Evolutionary conservation across 805 yeast species (phyloP).

Genomic region (Yarrowia bubula): DNA sequence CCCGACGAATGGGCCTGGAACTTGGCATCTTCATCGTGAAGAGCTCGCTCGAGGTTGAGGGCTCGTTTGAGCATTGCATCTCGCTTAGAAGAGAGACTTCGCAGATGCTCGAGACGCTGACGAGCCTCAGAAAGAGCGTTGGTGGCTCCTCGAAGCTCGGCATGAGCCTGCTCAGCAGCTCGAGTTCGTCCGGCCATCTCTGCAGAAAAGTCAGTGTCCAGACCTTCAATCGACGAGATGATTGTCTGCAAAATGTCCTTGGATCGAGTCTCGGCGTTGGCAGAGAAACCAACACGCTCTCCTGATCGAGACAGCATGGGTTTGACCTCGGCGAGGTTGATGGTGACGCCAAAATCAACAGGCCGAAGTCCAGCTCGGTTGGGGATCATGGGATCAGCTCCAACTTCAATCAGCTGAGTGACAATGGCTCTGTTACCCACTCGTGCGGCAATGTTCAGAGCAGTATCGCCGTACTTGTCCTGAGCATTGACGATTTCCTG

Average conservation of each 20-base stretch:
- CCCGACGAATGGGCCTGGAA: constrained; percentile 41
- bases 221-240: constrained; percentile 48
- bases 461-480: constrained; percentile 92
- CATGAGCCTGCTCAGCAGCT: constrained; percentile 53
- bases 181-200: constrained; percentile 56
- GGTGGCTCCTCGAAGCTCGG: constrained; percentile 58
- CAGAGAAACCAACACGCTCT: constrained; percentile 22
- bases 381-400: constrained; percentile 76
- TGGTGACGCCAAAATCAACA: constrained; percentile 71
- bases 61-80: constrained; percentile 55
- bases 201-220: constrained; percentile 58
- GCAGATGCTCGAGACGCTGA: constrained; percentile 53
- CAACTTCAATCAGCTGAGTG: constrained; percentile 77
- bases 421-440: constrained; percentile 79
- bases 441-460: constrained; percentile 87
- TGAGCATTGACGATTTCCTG: constrained; percentile 77
- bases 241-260: constrained; percentile 52
- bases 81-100: constrained; percentile 41
- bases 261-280: constrained; percentile 35
- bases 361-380: constrained; percentile 88
- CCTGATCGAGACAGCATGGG: constrained; percentile 13
- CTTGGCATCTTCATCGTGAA: constrained; percentile 58
- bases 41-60: constrained; percentile 59
- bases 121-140: constrained; percentile 49
- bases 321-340: constrained; percentile 24